A percentile compares a stretch with the other conserved stretches of the same genome.
phyloP scores from a whole-genome alignment of 441 rosid genomes.

The Populus trichocarpa region DNA sequence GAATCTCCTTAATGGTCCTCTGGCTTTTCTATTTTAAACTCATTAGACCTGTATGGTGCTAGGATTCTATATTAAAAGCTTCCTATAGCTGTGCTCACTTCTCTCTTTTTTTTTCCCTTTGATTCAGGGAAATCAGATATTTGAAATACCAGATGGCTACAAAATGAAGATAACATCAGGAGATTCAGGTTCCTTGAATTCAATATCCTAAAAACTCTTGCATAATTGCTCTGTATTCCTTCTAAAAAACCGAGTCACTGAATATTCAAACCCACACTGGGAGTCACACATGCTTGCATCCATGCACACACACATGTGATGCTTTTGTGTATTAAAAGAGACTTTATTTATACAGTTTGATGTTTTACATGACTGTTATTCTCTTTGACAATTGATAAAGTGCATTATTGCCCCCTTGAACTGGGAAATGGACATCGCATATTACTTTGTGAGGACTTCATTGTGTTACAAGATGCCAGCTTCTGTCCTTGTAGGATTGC shows the following conservation, averaged over 20 bases:
- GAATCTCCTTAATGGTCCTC: not conserved
- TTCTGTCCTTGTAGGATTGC: not conserved
- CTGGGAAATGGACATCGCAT: not conserved
- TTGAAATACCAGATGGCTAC: constrained; percentile 86
- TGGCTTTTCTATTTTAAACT: not conserved
- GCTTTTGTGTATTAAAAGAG: not conserved
- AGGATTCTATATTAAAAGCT: not conserved
- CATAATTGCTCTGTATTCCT: not conserved
- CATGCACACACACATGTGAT: not conserved
- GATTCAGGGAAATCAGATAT: constrained; percentile 73
- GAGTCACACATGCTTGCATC: not conserved
- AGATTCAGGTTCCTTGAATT: constrained; percentile 46
- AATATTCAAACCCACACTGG: not conserved
- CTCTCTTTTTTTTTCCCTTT: not conserved
- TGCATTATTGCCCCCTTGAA: not conserved
- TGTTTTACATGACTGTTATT: not conserved
- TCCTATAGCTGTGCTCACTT: not conserved
- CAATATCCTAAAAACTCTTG: not conserved
- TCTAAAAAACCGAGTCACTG: not conserved
- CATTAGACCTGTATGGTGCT: not conserved
- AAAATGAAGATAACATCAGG: constrained; percentile 62
- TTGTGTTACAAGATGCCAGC: not conserved
- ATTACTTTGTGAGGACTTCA: not conserved
- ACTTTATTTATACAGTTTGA: not conserved
- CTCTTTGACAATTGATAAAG: not conserved